These are phyloP conservation scores for Solanum ossicruentum DNA, from an alignment of 257 asterid species.

Conservation along the genomic window DNA sequence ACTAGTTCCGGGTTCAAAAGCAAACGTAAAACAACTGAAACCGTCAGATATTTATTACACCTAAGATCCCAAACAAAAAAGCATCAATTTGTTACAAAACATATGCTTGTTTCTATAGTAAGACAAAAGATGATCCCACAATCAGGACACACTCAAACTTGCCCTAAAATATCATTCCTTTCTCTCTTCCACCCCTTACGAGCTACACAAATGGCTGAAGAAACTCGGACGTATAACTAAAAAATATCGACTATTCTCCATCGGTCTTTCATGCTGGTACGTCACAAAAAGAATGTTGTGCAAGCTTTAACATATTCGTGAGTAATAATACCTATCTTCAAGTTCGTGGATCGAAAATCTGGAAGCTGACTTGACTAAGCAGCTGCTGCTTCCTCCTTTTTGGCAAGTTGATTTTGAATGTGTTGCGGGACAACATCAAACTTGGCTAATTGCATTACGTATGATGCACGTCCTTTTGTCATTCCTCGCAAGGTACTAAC, in stretches of 20 bases:
- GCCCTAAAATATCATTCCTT: background rate
- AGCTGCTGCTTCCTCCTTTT: constrained; percentile 65
- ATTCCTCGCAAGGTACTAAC: constrained; percentile 85
- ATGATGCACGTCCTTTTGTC: constrained; percentile 98
- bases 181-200: background rate
- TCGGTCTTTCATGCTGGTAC: background rate
- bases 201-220: background rate
- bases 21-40: background rate
- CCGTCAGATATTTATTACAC: background rate
- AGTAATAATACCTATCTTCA: background rate
- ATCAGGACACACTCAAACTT: background rate
- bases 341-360: background rate
- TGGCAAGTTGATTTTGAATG: constrained; percentile 77
- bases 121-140: background rate
- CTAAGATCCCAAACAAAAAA: background rate
- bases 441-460: constrained; percentile 88
- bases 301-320: background rate
- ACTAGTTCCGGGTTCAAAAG: background rate
- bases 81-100: background rate
- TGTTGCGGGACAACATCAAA: constrained; percentile 96
- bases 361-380: constrained; percentile 17
- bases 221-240: background rate
- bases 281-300: background rate
- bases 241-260: background rate
- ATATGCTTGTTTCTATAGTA: background rate